Conservation (phyloP, 2,329 filamentous ascomycete genomes). For the Dryadomyces quercivorus region DNA sequence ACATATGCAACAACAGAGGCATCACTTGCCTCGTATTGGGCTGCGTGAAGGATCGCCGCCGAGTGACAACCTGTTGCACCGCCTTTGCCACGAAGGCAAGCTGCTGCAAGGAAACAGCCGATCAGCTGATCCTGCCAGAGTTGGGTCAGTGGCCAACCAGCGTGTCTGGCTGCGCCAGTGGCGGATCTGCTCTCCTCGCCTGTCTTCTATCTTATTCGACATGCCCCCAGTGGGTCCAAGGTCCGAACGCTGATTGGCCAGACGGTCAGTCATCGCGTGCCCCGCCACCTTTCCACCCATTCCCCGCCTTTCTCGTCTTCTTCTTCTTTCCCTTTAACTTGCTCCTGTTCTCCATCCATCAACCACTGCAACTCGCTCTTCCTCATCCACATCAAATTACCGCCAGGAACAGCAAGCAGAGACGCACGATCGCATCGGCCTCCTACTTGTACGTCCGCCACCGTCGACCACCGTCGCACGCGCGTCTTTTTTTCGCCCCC, state of each 20-base stretch:
- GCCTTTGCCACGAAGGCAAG: background rate
- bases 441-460: background rate
- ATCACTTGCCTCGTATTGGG: too few species aligned
- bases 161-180: background rate
- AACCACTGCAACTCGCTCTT: slow-evolving; percentile 3
- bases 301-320: slow-evolving; percentile 9
- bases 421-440: background rate
- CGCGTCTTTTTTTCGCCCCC: background rate
- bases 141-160: background rate
- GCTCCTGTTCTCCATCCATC: slow-evolving; percentile 1
- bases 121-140: background rate
- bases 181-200: background rate
- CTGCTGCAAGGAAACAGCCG: background rate
- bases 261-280: slow-evolving; percentile 7
- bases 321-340: slow-evolving; percentile 2
- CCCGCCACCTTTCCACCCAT: slow-evolving; percentile 10
- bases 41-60: too few species aligned
- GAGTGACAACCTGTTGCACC: too few species aligned
- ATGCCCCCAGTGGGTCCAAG: slow-evolving; percentile 2
- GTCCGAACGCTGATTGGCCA: slow-evolving; percentile 3
- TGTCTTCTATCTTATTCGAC: background rate
- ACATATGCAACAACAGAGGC: background rate
- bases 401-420: background rate
- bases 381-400: background rate
- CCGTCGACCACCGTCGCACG: too few species aligned